Evolutionary conservation across 345 rosid genomes (phyloP).

Genomic region (Trapa bicornis): DNA sequence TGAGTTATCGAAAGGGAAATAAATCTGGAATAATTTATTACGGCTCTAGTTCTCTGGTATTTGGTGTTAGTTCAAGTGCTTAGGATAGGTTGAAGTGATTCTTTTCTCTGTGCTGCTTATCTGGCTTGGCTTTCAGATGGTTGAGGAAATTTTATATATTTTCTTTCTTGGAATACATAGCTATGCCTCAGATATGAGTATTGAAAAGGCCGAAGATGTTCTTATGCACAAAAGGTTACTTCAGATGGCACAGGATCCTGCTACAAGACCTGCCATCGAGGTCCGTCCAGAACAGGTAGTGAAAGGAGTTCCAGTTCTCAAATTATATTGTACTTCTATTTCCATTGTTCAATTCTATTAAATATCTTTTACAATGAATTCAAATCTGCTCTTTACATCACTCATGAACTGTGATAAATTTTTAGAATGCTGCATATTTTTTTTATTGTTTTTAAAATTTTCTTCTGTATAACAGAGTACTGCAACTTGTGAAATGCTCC

Average conservation of each 20-base stretch:
- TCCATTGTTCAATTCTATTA: background rate
- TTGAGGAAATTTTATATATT: background rate
- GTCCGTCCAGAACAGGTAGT: constrained; percentile 50
- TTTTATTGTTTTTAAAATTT: too few relatives aligned
- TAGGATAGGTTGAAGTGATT: background rate
- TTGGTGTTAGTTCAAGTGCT: background rate
- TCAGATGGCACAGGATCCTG: constrained; percentile 33
- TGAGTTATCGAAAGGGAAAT: background rate
- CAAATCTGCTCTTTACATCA: too few relatives aligned
- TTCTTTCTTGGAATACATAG: constrained; percentile 15
- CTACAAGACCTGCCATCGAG: constrained; percentile 45
- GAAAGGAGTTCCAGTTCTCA: constrained; percentile 2
- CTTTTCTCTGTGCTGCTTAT: background rate
- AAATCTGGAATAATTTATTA: background rate
- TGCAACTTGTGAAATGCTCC: background rate
- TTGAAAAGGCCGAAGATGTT: constrained; percentile 53
- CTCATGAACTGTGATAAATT: too few relatives aligned
- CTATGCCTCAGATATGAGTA: constrained; percentile 53
- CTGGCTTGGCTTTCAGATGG: background rate
- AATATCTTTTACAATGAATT: background rate
- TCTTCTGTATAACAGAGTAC: too few relatives aligned
- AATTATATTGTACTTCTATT: background rate
- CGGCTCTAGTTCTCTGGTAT: background rate
- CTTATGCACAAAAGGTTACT: constrained; percentile 54
- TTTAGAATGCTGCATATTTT: too few relatives aligned